These are phyloP conservation scores for Ceratocystis variospora DNA, from an alignment of 2,329 filamentous ascomycete species.

Conservation along the genomic window DNA sequence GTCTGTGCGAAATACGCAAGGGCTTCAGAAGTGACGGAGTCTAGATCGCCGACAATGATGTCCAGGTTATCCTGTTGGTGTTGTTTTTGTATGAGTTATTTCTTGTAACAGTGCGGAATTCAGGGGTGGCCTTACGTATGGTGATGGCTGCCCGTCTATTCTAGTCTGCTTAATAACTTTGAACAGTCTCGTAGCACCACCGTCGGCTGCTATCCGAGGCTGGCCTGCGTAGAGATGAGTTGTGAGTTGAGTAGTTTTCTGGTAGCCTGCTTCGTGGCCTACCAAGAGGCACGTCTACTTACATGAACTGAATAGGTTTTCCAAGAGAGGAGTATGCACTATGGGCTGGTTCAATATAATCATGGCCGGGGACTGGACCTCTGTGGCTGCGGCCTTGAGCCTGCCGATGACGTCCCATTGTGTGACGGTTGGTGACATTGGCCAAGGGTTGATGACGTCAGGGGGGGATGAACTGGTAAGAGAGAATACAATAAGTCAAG, in stretches of 20 bases:
- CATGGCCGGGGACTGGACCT: constrained; percentile 28
- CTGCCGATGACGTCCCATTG: constrained; percentile 16
- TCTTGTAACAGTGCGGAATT: neutral
- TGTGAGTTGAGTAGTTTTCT: no score
- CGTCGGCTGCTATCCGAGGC: constrained; percentile 71
- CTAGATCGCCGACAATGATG: constrained; percentile 77
- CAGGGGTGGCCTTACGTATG: constrained; percentile 5
- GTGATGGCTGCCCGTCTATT: constrained; percentile 4
- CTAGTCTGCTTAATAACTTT: constrained; percentile 24
- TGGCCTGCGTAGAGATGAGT: constrained; percentile 33
- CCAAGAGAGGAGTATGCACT: constrained; percentile 33
- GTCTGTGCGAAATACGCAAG: constrained; percentile 47
- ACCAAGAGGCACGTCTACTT: neutral
- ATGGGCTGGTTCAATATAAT: constrained; percentile 41
- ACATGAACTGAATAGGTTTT: constrained; percentile 21
- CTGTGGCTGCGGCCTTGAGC: neutral
- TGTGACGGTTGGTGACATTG: constrained; percentile 6
- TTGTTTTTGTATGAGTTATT: neutral
- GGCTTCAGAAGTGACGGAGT: constrained; percentile 57
- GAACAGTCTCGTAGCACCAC: constrained; percentile 68
- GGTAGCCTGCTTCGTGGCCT: neutral
- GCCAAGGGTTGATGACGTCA: constrained; percentile 5
- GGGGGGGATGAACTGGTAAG: neutral
- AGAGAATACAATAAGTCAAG: no score
- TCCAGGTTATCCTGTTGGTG: constrained; percentile 42